A percentile compares a stretch with the other conserved stretches of the same genome.
phyloP scores from a whole-genome alignment of 192 early-diverging fungal species.

The Linderina pennispora region DNA sequence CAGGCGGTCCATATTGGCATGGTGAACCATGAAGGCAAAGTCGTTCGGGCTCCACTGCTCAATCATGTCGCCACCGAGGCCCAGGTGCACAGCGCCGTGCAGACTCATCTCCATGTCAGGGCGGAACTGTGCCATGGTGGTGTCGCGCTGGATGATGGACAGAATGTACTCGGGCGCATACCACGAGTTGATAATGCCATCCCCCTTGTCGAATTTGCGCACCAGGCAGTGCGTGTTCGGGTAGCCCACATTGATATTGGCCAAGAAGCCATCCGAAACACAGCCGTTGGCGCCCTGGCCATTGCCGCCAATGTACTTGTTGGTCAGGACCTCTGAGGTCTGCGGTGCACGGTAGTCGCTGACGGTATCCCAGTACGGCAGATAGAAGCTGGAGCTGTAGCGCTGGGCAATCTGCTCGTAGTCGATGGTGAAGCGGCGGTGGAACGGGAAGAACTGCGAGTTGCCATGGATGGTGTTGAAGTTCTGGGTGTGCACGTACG shows the following conservation, averaged over 20 bases:
- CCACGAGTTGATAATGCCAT: neutral
- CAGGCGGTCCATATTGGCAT: constrained; percentile 5
- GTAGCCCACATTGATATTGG: neutral
- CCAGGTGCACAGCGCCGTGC: constrained; percentile 2
- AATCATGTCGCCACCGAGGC: constrained; percentile 12
- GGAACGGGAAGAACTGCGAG: constrained; percentile 5
- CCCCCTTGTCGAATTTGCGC: neutral
- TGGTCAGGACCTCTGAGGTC: neutral
- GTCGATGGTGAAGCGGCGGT: neutral
- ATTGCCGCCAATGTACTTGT: constrained; percentile 5
- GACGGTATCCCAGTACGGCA: constrained; percentile 16
- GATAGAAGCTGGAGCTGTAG: neutral
- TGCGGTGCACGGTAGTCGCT: constrained; percentile 2
- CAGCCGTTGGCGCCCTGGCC: neutral
- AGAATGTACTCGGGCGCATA: neutral
- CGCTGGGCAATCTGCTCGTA: constrained; percentile 19
- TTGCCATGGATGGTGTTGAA: neutral
- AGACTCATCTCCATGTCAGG: neutral
- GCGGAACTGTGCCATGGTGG: constrained; percentile 1
- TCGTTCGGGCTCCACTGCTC: constrained; percentile 4
- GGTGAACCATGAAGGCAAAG: constrained; percentile 6
- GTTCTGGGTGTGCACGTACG: constrained; percentile 1
- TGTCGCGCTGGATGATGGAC: neutral
- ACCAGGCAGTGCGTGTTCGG: neutral
- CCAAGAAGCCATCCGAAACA: neutral